Conservation (phyloP, 208 protist genomes). For the Acanthamoeba comandoni region DNA sequence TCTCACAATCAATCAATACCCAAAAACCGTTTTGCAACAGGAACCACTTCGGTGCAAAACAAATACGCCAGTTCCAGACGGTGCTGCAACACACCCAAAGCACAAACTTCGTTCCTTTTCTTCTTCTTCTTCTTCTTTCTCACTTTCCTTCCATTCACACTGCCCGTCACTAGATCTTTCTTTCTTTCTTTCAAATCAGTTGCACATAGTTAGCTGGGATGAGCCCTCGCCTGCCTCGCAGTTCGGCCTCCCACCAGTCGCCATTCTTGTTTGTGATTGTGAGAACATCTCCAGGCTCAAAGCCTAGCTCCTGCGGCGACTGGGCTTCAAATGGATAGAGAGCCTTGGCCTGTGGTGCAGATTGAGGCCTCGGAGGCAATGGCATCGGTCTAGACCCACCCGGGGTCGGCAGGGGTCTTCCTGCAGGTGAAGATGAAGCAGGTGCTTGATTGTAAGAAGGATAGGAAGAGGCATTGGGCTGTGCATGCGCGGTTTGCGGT, state of each 20-base stretch:
- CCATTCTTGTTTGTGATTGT: constrained; percentile 48
- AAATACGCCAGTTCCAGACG: no score
- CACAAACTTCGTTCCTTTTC: no score
- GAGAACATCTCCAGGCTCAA: constrained; percentile 44
- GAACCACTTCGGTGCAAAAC: no score
- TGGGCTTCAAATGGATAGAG: constrained; percentile 42
- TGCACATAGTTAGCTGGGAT: constrained; percentile 77
- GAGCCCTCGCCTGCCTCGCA: constrained; percentile 60
- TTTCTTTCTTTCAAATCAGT: constrained; percentile 26
- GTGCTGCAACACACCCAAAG: no score
- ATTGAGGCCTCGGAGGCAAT: background rate
- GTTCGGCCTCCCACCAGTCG: constrained; percentile 77
- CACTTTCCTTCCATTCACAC: no score
- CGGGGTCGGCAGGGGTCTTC: background rate
- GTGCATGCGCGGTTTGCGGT: no score
- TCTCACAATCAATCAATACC: no score
- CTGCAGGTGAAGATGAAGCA: background rate
- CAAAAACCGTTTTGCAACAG: no score
- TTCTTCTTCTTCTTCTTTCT: no score
- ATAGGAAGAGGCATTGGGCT: no score
- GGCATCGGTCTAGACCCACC: constrained; percentile 7
- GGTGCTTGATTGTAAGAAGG: no score
- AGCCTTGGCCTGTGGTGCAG: constrained; percentile 31
- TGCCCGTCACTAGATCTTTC: no score
- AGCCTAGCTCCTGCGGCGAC: constrained; percentile 58